Percentiles rank a stretch among this genome's conserved stretches.
Conservation (phyloP, 148 eudicot genomes). For the Rhododendron henanense region DNA sequence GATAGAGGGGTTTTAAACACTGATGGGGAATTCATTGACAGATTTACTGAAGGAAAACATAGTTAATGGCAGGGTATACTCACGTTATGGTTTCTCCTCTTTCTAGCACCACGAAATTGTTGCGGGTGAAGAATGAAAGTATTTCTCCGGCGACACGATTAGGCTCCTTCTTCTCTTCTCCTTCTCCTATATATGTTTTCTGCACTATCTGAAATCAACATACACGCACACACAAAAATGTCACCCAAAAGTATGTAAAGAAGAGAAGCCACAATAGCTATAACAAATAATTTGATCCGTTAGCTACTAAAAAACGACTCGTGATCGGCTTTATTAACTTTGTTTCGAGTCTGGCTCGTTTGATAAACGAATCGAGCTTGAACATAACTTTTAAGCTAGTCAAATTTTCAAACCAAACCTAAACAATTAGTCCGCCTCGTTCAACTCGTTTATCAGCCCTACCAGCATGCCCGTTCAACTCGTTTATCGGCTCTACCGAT, state of each 20-base stretch:
- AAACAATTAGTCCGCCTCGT: background rate
- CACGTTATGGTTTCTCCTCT: slow-evolving; percentile 95
- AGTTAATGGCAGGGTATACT: slow-evolving; percentile 26
- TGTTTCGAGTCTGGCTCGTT: background rate
- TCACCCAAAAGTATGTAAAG: background rate
- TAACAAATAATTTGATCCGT: background rate
- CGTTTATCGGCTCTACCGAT: too few relatives aligned
- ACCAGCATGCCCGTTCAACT: too few relatives aligned
- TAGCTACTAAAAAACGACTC: too few relatives aligned
- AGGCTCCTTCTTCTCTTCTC: slow-evolving; percentile 50
- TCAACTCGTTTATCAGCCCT: background rate
- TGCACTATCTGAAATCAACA: slow-evolving; percentile 56
- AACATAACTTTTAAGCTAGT: background rate
- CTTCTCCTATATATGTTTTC: slow-evolving; percentile 66
- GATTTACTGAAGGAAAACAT: background rate
- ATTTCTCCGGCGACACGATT: slow-evolving; percentile 85
- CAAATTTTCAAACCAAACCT: background rate
- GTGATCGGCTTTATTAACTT: too few relatives aligned
- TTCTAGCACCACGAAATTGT: slow-evolving; percentile 77
- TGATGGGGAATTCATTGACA: background rate
- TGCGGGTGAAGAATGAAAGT: slow-evolving; percentile 85
- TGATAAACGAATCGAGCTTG: background rate
- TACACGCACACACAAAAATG: background rate
- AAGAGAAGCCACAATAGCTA: background rate
- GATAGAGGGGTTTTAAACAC: background rate